These are phyloP conservation scores for Podospora tetraspora DNA, from an alignment of 495 filamentous ascomycete species.

Conservation along the genomic window DNA sequence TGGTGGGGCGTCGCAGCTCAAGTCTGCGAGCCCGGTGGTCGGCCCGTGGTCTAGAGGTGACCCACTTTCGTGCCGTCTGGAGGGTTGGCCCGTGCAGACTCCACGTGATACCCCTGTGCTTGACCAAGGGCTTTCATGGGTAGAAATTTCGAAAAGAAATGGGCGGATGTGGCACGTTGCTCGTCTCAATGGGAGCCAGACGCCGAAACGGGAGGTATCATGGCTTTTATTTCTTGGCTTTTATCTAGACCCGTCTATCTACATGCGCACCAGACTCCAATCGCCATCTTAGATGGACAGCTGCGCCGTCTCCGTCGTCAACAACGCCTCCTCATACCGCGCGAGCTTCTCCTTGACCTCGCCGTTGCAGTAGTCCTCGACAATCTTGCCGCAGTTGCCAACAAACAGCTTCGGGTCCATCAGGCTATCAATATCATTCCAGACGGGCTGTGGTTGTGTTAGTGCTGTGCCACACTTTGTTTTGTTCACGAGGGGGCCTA, in stretches of 20 bases:
- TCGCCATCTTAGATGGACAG: slow-evolving; percentile 23
- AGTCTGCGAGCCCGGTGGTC: no score
- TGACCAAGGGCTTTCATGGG: no score
- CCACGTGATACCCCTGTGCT: no score
- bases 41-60: neutral
- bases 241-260: neutral
- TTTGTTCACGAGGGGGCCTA: neutral
- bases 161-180: no score
- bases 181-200: neutral
- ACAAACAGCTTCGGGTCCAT: slow-evolving; percentile 68
- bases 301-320: slow-evolving; percentile 25
- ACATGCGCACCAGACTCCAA: neutral
- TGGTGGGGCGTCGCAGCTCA: neutral
- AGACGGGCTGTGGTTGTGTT: slow-evolving; percentile 49
- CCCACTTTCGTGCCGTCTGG: neutral
- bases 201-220: neutral
- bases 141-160: no score
- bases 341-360: slow-evolving; percentile 23
- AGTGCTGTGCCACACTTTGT: neutral
- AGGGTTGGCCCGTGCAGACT: no score
- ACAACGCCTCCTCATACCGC: slow-evolving; percentile 23
- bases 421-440: slow-evolving; percentile 66
- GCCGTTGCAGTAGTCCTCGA: slow-evolving; percentile 42
- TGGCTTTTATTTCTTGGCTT: neutral
- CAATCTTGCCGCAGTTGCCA: slow-evolving; percentile 46